A percentile compares a stretch with the other conserved stretches of the same genome.
These are phyloP conservation scores for Taxawa tesnikishii DNA, from an alignment of 2,329 filamentous ascomycete species.

Conservation along the genomic window DNA sequence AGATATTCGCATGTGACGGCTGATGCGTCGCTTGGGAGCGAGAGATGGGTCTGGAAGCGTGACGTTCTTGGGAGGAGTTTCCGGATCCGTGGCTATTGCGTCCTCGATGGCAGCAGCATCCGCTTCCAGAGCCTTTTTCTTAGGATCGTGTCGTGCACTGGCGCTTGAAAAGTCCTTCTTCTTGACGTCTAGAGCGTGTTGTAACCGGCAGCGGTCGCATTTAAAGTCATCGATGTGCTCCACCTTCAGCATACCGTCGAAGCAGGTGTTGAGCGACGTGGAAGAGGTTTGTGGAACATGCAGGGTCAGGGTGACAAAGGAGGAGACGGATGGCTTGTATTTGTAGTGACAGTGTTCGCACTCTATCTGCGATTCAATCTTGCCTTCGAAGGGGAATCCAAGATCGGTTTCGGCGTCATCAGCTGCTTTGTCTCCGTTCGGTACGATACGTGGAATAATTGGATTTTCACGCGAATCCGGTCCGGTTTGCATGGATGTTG, in stretches of 20 bases:
- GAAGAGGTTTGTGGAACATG: constrained; percentile 73
- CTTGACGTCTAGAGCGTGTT: constrained; percentile 56
- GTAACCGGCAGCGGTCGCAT: constrained; percentile 83
- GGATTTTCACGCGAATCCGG: neutral
- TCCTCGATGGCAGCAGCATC: constrained; percentile 54
- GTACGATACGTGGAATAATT: neutral
- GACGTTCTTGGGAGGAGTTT: constrained; percentile 60
- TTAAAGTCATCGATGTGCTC: constrained; percentile 96
- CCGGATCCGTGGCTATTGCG: constrained; percentile 70
- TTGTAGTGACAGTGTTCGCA: constrained; percentile 84
- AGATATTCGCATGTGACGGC: constrained; percentile 77
- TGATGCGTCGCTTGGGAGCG: constrained; percentile 73
- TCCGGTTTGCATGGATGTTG: neutral
- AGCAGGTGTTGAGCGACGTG: constrained; percentile 74
- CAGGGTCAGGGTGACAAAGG: constrained; percentile 83
- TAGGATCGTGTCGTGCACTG: constrained; percentile 9
- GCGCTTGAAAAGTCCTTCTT: constrained; percentile 33
- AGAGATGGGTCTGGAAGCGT: constrained; percentile 59
- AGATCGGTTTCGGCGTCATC: constrained; percentile 32
- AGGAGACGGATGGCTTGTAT: constrained; percentile 69
- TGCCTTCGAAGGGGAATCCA: constrained; percentile 85
- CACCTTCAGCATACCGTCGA: constrained; percentile 87
- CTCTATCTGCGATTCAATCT: constrained; percentile 87
- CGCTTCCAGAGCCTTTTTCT: constrained; percentile 37
- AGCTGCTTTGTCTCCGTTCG: constrained; percentile 1